Percentiles rank a stretch among this genome's conserved stretches.
These are phyloP conservation scores for Globisporangium nodosum DNA, from an alignment of 352 stramenopile species.

Conservation along the genomic window DNA sequence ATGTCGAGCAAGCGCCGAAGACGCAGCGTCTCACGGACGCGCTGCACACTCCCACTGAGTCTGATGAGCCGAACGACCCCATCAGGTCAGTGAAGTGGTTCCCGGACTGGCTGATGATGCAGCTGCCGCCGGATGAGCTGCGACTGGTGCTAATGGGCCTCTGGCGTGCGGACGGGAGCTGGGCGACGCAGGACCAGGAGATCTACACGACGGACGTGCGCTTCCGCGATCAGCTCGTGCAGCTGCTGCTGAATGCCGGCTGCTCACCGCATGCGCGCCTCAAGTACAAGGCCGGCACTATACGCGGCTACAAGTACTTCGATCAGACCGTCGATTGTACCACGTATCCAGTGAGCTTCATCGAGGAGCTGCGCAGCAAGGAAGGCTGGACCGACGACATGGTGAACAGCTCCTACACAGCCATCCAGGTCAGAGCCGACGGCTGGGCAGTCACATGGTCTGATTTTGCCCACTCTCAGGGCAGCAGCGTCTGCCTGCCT, in stretches of 20 bases:
- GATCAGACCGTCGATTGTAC: constrained; percentile 3
- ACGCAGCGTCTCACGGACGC: constrained; percentile 1
- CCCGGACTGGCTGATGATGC: constrained; percentile 10
- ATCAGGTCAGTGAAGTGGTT: background rate
- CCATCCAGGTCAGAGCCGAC: constrained; percentile 4
- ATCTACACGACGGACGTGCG: constrained; percentile 2
- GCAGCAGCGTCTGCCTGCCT: constrained; percentile 8
- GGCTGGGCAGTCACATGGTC: constrained; percentile 9
- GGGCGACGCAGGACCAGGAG: constrained; percentile 3
- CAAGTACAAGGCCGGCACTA: constrained; percentile 5
- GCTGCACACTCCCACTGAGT: constrained; percentile 1
- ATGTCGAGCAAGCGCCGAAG: background rate
- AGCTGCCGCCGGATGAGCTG: constrained; percentile 6
- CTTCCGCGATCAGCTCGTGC: constrained; percentile 10
- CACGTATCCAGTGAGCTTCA: constrained; percentile 6
- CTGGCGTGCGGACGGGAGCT: constrained; percentile 5
- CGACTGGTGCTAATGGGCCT: constrained; percentile 7
- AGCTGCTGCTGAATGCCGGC: constrained; percentile 11
- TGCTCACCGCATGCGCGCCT: constrained; percentile 7
- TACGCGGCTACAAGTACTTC: constrained; percentile 6
- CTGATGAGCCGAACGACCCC: constrained; percentile 1
- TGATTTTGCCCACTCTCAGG: constrained; percentile 1
- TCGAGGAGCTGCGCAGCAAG: constrained; percentile 8
- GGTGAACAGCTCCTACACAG: constrained; percentile 4
- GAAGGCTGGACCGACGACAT: constrained; percentile 7